Base-by-base conservation (phyloP, 345 rosid species). In the Salix caprea region DNA sequence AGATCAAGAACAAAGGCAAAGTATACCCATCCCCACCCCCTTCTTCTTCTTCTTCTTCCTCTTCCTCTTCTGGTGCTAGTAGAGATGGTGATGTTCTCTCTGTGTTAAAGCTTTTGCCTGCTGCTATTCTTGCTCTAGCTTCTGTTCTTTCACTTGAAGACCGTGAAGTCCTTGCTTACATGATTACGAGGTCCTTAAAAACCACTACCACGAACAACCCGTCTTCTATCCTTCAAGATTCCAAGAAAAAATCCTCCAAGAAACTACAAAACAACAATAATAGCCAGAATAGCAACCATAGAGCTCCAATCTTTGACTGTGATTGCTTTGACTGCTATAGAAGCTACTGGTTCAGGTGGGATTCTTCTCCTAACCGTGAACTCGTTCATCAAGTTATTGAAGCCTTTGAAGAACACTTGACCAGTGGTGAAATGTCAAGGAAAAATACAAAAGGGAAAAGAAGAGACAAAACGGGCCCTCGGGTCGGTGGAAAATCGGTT, bases 281-380 rank as follows among this genome's bases (percentile, higher is more conserved):
- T 39, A n/a, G 8, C 23, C 39, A 7, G 32, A 14, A 7, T 28
- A 15, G 18, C 7, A 36, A 23, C 30, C 94, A 89, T 28, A 81
- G 79, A 71, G 77, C 91, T 10, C 94, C 94, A 0, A 54, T 81
- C 18, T 92, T 90, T 50, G 86, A 86, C 16, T 96, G 99, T 39
- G 94, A 88, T 70, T 96, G 98, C 74, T 96, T 96, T 74, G 90
- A 89, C 78, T 96, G 99, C 24, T 96, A 96, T 81, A 87, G 88
- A 5, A 89, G 84, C 84, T 96, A 86, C 87, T 96, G 99, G 99
- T 79, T 83, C 74, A 74, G 93, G 4, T 96, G 98, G 99, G 97
- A 94, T 79, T 94, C 92, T 0, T 94, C 97, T 0, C 84, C 90
- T n/a, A 92, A 89, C 74, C 91, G 92, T 2, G 97, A 96, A 83